Base-by-base conservation (phyloP, 345 rosid species). In the Passiflora organensis region DNA sequence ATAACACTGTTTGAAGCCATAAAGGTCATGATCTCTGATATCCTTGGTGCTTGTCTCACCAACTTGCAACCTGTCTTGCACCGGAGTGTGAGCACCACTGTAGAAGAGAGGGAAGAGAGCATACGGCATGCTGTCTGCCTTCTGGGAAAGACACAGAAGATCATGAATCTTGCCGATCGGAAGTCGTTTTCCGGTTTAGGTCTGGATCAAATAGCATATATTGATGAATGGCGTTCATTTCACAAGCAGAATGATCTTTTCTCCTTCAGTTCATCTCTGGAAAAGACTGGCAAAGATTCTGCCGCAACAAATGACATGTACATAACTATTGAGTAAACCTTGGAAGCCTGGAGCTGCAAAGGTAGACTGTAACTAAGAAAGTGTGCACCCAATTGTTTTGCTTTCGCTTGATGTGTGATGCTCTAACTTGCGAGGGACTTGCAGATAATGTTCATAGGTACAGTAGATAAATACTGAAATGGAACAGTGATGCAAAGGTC, bases 11-110 rank as follows among this genome's bases (percentile, higher is more conserved):
- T 86, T 22, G 81, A 66, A 58, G 70, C 43, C 32, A 51, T 84
- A 14, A 57, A 63, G 21, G 64, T 38, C 34, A 76, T 64, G 76
- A 77, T 80, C 65, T 85, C 93, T 2, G 93, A 88, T 69, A 79
- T 86, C 28, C 43, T 86, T 10, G 75, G 77, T 16, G 96, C 95
- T 41, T 91, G 96, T 67, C 86, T 91, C 55, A 79, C 88, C 34
- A 88, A 88, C 71, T 60, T 84, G 28, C 64, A 59, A 5, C 72
- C 44, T 1, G 79, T 72, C 39, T 81, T 91, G 58, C 58, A 69
- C 1, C 41, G 77, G 76, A 85, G 91, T 79, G 68, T 71, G 51
- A 13, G 25, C 51, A 51, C 23, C 41, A n/a, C 6, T 14, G 11
- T 32, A 4, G 32, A 19, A 19, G 28, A 6, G 32, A 48, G 51